Percentiles rank a stretch among this genome's conserved stretches.
These are phyloP conservation scores for Tinospora cordifolia DNA, from an alignment of 164 flowering plant genomes.

Conservation along the genomic window DNA sequence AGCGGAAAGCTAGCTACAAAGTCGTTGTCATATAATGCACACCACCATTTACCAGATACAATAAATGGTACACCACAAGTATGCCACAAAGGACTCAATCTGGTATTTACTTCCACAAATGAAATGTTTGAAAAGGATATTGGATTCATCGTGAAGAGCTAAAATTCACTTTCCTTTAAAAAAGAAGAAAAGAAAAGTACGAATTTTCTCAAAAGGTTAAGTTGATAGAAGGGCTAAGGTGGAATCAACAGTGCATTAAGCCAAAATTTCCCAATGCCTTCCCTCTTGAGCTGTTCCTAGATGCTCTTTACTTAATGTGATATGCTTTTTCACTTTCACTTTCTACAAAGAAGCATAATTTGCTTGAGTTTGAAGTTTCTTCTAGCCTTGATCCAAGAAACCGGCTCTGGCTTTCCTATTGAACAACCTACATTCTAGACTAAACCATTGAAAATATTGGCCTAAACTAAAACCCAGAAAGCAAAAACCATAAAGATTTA, in stretches of 20 bases:
- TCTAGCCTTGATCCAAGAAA: background rate
- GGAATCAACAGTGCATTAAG: background rate
- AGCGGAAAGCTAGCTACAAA: too few species aligned
- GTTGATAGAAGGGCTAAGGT: too few species aligned
- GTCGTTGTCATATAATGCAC: too few species aligned
- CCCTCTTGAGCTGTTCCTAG: constrained; percentile 12
- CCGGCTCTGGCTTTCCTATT: too few species aligned
- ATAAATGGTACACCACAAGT: background rate
- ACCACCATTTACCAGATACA: background rate
- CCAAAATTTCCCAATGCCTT: constrained; percentile 18
- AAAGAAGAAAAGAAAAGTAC: too few species aligned
- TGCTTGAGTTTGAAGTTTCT: constrained; percentile 5
- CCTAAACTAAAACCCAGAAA: too few species aligned
- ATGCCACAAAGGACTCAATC: background rate
- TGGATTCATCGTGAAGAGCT: background rate
- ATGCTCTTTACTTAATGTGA: constrained; percentile 15
- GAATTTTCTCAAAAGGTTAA: too few species aligned
- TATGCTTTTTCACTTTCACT: constrained; percentile 19
- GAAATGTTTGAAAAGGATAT: too few species aligned
- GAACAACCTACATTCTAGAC: too few species aligned
- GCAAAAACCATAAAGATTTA: too few species aligned
- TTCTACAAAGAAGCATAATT: constrained; percentile 12
- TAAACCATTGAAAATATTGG: background rate
- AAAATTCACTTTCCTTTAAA: background rate
- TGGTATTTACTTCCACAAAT: too few species aligned